Percentiles rank a stretch among this genome's conserved stretches.
These are phyloP conservation scores for Cardamine occulta DNA, from an alignment of 345 rosid species.

Conservation along the genomic window DNA sequence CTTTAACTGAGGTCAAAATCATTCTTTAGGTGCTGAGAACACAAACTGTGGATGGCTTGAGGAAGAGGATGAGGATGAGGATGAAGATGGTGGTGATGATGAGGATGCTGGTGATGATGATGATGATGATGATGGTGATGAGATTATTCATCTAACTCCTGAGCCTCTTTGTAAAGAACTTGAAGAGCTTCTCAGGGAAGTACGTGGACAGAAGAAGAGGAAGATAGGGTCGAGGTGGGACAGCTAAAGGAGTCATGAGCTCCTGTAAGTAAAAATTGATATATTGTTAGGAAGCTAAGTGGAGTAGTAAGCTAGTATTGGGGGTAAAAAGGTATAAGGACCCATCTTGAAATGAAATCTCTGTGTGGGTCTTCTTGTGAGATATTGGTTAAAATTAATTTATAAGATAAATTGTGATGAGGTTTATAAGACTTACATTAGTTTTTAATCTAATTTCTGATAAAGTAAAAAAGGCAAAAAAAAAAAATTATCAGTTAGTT, in stretches of 20 bases:
- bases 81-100: no score
- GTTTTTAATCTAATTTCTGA: background rate
- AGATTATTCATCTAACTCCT: slow-evolving; percentile 47
- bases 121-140: slow-evolving; percentile 17
- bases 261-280: background rate
- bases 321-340: background rate
- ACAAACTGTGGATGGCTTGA: slow-evolving; percentile 25
- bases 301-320: slow-evolving; percentile 9
- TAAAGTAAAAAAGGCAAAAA: background rate
- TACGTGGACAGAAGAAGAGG: background rate
- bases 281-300: slow-evolving; percentile 5
- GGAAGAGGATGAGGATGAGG: background rate
- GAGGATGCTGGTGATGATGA: no score
- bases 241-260: slow-evolving; percentile 15
- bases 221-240: slow-evolving; percentile 25
- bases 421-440: background rate
- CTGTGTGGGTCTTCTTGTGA: slow-evolving; percentile 20
- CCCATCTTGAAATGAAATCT: background rate
- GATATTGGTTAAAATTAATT: background rate
- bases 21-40: background rate
- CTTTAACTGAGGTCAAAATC: background rate
- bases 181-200: slow-evolving; percentile 21
- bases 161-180: slow-evolving; percentile 47
- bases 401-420: background rate
- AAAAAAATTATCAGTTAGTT: background rate